Evolutionary conservation across 176 grass and related monocot species (phyloP).

Genomic region (Pontederia paniculata): DNA sequence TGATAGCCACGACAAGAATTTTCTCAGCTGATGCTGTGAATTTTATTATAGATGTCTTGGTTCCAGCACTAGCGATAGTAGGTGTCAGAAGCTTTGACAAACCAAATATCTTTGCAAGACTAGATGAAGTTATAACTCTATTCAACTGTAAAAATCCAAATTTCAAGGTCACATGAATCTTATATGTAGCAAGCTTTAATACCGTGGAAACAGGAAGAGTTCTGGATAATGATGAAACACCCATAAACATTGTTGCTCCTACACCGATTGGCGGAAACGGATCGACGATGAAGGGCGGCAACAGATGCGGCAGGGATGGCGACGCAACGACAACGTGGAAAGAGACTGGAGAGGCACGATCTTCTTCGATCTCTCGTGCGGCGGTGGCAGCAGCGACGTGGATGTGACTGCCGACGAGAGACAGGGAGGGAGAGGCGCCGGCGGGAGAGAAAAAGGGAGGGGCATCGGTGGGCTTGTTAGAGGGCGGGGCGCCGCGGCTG

Average conservation of each 20-base stretch:
- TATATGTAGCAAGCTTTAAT: constrained; percentile 59
- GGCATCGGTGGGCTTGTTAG: too few species aligned
- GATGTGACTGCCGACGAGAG: too few species aligned
- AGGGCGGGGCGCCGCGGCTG: too few species aligned
- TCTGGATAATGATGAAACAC: constrained; percentile 72
- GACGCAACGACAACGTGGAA: too few species aligned
- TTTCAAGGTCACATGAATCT: constrained; percentile 58
- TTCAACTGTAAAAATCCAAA: constrained; percentile 53
- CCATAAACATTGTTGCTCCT: constrained; percentile 68
- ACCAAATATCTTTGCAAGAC: constrained; percentile 40
- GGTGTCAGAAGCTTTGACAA: constrained; percentile 29
- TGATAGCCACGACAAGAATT: constrained; percentile 51
- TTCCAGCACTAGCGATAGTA: constrained; percentile 33
- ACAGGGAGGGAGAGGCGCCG: too few species aligned
- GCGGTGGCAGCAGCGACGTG: too few species aligned
- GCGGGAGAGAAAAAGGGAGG: too few species aligned
- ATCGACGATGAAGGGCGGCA: too few species aligned
- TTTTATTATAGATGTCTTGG: constrained; percentile 47
- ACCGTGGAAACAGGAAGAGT: constrained; percentile 55
- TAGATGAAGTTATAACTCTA: constrained; percentile 34
- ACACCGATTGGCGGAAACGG: constrained; percentile 81
- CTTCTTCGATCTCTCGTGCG: too few species aligned
- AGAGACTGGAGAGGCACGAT: too few species aligned
- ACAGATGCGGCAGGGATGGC: too few species aligned
- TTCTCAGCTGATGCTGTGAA: constrained; percentile 63